Conservation (phyloP, 768 basidiomycete species). For the Panaeolus papilionaceus region DNA sequence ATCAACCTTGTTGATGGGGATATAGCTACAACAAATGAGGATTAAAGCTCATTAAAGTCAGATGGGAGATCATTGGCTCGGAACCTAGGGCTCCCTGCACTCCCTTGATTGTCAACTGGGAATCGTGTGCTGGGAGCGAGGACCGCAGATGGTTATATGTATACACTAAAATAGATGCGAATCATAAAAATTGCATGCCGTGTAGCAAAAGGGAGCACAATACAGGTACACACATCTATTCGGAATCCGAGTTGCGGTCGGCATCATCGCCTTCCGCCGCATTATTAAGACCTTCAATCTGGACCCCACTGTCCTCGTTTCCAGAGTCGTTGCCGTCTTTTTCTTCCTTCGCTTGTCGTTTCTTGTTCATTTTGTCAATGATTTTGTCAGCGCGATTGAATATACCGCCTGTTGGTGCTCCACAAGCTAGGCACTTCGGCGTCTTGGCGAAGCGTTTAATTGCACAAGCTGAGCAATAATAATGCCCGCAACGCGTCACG, state of each 20-base stretch:
- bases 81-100: background rate
- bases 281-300: slow-evolving; percentile 65
- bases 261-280: slow-evolving; percentile 40
- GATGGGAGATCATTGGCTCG: background rate
- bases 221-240: slow-evolving; percentile 19
- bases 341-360: slow-evolving; percentile 62
- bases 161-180: background rate
- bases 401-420: slow-evolving; percentile 91
- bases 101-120: slow-evolving; percentile 1
- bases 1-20: background rate
- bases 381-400: slow-evolving; percentile 97
- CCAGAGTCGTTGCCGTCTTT: slow-evolving; percentile 52
- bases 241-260: slow-evolving; percentile 31
- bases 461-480: slow-evolving; percentile 94
- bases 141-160: background rate
- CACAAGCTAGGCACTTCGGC: slow-evolving; percentile 95
- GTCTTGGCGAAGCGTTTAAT: slow-evolving; percentile 95
- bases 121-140: background rate
- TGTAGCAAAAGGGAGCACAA: background rate
- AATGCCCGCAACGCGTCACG: slow-evolving; percentile 96
- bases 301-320: slow-evolving; percentile 46
- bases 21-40: background rate
- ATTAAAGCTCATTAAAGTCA: background rate
- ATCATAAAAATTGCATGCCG: background rate
- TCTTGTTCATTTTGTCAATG: slow-evolving; percentile 84